phyloP scores from a whole-genome alignment of 2,329 filamentous ascomycete genomes.

The Fusarium sterilihyphosum region DNA sequence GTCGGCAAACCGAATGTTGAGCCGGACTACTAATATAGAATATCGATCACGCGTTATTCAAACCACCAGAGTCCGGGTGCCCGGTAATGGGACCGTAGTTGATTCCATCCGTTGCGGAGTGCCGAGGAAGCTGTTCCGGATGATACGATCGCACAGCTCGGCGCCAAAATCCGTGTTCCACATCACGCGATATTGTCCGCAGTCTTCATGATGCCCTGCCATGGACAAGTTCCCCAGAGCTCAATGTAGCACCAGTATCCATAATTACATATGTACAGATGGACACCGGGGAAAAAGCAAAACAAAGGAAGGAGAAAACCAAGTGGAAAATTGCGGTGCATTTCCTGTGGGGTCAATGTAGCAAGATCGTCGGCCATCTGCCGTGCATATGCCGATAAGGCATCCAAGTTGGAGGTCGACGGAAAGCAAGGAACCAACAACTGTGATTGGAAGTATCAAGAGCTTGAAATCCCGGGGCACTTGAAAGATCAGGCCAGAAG shows the following conservation, averaged over 20 bases:
- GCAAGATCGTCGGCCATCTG: slow-evolving; percentile 43
- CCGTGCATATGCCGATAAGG: slow-evolving; percentile 45
- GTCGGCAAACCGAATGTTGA: slow-evolving; percentile 7
- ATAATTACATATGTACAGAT: neutral
- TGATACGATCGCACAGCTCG: slow-evolving; percentile 34
- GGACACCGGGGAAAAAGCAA: slow-evolving; percentile 5
- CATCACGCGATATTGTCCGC: slow-evolving; percentile 35
- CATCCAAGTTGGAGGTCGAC: slow-evolving; percentile 26
- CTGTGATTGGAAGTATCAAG: slow-evolving; percentile 37
- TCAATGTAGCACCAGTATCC: neutral
- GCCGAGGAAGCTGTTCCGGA: slow-evolving; percentile 28
- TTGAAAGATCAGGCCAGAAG: slow-evolving; percentile 43
- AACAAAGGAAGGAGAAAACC: slow-evolving; percentile 8
- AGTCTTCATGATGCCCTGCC: neutral
- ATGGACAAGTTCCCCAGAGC: slow-evolving; percentile 23
- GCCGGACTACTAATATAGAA: slow-evolving; percentile 5
- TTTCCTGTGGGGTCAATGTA: slow-evolving; percentile 35
- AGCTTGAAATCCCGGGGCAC: slow-evolving; percentile 21
- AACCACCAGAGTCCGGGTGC: slow-evolving; percentile 1
- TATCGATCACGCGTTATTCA: slow-evolving; percentile 34
- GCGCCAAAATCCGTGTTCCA: slow-evolving; percentile 9
- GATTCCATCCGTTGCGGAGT: slow-evolving; percentile 24
- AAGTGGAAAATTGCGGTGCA: slow-evolving; percentile 1
- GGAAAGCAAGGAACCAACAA: slow-evolving; percentile 13
- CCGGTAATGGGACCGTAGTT: neutral